Evolutionary conservation across 495 filamentous ascomycete species (phyloP).

Genomic region (Annulohypoxylon moriforme): DNA sequence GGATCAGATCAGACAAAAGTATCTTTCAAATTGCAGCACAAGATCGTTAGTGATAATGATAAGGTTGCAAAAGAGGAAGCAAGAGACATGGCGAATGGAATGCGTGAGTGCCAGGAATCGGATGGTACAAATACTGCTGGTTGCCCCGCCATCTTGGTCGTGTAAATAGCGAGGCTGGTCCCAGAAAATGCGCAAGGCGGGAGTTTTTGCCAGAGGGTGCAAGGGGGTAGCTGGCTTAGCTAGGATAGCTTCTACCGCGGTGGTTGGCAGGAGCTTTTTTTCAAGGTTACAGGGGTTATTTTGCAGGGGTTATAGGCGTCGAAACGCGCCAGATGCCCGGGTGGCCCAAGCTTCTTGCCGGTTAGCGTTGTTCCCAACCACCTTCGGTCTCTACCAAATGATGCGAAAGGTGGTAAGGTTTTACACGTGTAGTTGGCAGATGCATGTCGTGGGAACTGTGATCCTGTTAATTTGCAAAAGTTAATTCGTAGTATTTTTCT

Average conservation of each 20-base stretch:
- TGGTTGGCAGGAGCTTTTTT: slow-evolving; percentile 37
- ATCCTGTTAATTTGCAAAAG: background rate
- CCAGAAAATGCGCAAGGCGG: slow-evolving; percentile 48
- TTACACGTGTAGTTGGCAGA: background rate
- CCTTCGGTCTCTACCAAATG: slow-evolving; percentile 4
- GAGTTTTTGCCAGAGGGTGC: slow-evolving; percentile 1
- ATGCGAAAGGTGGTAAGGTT: slow-evolving; percentile 1
- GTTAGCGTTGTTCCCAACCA: slow-evolving; percentile 30
- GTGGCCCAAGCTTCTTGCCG: slow-evolving; percentile 14
- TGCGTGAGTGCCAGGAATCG: background rate
- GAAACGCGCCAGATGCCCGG: background rate
- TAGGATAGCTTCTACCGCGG: slow-evolving; percentile 11
- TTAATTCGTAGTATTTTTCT: background rate
- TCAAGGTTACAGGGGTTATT: slow-evolving; percentile 5
- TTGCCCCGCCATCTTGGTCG: slow-evolving; percentile 57
- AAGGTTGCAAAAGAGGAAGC: slow-evolving; percentile 10
- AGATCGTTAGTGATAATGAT: background rate
- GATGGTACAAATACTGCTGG: slow-evolving; percentile 46
- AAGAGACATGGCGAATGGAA: slow-evolving; percentile 23
- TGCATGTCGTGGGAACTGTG: background rate
- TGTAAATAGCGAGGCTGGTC: slow-evolving; percentile 60
- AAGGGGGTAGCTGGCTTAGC: slow-evolving; percentile 6
- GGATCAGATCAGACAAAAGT: background rate
- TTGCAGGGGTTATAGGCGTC: slow-evolving; percentile 15
- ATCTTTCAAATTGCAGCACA: background rate